These are phyloP conservation scores for Neopestalotiopsis rosae DNA, from an alignment of 2,329 filamentous ascomycete species.

Conservation along the genomic window DNA sequence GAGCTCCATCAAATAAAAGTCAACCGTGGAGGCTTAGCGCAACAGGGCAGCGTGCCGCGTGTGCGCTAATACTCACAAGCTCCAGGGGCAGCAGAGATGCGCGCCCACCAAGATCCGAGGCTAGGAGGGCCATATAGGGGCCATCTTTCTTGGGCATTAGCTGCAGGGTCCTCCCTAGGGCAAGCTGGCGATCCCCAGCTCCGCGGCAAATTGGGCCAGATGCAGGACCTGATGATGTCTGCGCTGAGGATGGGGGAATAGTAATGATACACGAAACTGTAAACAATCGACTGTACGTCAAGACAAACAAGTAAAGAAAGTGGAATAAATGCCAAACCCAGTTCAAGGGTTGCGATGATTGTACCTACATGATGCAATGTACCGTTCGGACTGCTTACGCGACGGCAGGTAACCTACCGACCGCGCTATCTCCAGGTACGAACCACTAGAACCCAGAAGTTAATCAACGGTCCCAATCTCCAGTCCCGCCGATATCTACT, in stretches of 20 bases:
- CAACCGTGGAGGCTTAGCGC: background rate
- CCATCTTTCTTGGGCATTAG: background rate
- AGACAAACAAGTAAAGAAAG: no score
- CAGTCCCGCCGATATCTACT: constrained; percentile 13
- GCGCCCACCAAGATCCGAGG: background rate
- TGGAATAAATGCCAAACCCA: no score
- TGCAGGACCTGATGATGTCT: background rate
- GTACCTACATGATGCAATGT: background rate
- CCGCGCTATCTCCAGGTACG: constrained; percentile 13
- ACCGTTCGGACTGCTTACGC: background rate
- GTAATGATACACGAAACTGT: no score
- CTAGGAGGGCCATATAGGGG: constrained; percentile 2
- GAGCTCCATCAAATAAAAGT: constrained; percentile 2
- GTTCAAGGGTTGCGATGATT: background rate
- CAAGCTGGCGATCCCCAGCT: background rate
- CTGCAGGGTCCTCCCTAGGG: background rate
- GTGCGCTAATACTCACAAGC: background rate
- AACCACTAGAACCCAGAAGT: constrained; percentile 1
- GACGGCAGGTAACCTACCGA: background rate
- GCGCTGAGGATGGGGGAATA: no score
- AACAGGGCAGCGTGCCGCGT: background rate
- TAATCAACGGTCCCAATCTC: constrained; percentile 11
- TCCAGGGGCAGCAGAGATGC: background rate
- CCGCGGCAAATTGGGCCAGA: background rate
- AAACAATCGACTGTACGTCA: no score